These are phyloP conservation scores for Leccinum uliginosum DNA, from an alignment of 768 basidiomycete species.

Conservation along the genomic window DNA sequence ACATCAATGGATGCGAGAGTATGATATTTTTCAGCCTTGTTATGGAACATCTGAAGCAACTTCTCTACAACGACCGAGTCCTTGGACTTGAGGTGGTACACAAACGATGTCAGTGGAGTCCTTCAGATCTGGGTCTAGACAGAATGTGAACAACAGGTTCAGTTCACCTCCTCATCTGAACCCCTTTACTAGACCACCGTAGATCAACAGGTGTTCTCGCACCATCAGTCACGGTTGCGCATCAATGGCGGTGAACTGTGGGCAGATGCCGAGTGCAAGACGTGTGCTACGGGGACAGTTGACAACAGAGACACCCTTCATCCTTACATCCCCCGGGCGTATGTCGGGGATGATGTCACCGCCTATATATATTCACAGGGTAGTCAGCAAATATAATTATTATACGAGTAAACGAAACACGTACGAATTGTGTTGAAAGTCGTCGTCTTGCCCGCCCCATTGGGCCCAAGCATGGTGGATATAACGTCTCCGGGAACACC, in stretches of 20 bases:
- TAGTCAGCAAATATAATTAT: background rate
- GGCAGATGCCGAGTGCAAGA: conserved; percentile 73
- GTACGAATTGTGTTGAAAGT: conserved; percentile 76
- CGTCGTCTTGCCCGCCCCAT: conserved; percentile 82
- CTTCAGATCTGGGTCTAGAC: no score
- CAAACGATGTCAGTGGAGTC: no score
- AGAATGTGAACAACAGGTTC: no score
- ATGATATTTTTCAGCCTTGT: no score
- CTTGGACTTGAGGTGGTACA: no score
- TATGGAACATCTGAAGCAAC: no score
- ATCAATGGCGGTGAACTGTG: conserved; percentile 82
- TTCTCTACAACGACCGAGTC: no score
- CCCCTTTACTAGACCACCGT: conserved; percentile 73
- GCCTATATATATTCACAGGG: conserved; percentile 36
- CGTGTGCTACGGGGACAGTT: conserved; percentile 58
- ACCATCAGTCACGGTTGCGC: conserved; percentile 73
- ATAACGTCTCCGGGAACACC: conserved; percentile 59
- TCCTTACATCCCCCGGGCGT: conserved; percentile 67
- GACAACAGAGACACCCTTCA: conserved; percentile 63
- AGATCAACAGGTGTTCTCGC: conserved; percentile 67
- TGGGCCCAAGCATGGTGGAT: conserved; percentile 74
- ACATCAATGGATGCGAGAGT: no score
- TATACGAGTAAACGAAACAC: conserved; percentile 19
- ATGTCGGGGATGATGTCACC: conserved; percentile 63
- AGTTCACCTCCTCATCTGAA: conserved; percentile 48